Evolutionary conservation across 495 filamentous ascomycete species (phyloP).

Genomic region (Aspergillus sclerotioniger): DNA sequence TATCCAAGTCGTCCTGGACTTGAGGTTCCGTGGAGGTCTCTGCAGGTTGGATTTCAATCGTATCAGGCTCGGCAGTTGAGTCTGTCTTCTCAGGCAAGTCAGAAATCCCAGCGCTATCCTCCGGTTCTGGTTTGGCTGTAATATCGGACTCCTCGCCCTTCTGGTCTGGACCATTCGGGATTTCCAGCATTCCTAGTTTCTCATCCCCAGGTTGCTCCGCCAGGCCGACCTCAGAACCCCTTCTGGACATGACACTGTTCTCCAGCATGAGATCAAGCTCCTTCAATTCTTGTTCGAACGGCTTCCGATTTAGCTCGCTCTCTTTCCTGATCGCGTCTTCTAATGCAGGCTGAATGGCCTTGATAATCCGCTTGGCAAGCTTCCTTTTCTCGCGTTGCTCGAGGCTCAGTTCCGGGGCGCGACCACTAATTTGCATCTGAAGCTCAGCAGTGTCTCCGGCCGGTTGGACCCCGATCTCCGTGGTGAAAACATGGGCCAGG

Average conservation of each 20-base stretch:
- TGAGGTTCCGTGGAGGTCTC: conserved; percentile 7
- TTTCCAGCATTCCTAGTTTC: conserved; percentile 11
- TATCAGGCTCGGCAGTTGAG: conserved; percentile 8
- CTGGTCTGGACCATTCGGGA: conserved; percentile 18
- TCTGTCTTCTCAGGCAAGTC: conserved; percentile 8
- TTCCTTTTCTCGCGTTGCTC: conserved; percentile 65
- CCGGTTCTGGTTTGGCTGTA: conserved; percentile 16
- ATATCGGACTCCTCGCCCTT: conserved; percentile 24
- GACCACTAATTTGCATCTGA: conserved; percentile 52
- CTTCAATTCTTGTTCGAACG: conserved; percentile 65
- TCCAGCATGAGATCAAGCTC: conserved; percentile 74
- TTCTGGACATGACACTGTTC: conserved; percentile 47
- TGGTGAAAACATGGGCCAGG: conserved; percentile 65
- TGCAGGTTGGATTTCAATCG: conserved; percentile 3
- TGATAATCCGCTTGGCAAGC: conserved; percentile 80
- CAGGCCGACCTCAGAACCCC: conserved; percentile 38
- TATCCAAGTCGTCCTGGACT: neutral
- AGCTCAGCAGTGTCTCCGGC: conserved; percentile 52
- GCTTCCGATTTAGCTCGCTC: conserved; percentile 67
- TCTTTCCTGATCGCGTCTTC: conserved; percentile 78
- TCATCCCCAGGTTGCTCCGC: conserved; percentile 28
- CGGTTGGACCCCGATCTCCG: conserved; percentile 58
- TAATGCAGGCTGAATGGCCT: conserved; percentile 70
- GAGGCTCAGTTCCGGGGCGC: conserved; percentile 54
- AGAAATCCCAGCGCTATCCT: conserved; percentile 9